phyloP scores from a whole-genome alignment of 768 basidiomycete species.

The Mrakia hoshinonis region DNA sequence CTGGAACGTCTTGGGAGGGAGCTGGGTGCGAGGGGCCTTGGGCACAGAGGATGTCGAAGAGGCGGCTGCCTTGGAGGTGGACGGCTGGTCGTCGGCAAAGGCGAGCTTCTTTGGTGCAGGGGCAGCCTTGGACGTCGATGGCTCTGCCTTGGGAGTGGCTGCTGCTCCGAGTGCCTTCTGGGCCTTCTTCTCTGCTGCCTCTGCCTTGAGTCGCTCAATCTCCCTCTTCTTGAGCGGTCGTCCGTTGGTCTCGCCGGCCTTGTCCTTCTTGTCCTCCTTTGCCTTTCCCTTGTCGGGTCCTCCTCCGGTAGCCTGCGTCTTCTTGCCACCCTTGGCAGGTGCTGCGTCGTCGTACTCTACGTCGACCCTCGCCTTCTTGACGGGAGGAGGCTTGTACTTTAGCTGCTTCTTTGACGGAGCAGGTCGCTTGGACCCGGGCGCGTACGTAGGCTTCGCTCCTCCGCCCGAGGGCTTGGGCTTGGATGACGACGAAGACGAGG shows the following conservation, averaged over 20 bases:
- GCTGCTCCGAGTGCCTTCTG: background rate
- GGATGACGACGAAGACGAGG: background rate
- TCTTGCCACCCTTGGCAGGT: constrained; percentile 17
- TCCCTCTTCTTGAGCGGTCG: constrained; percentile 12
- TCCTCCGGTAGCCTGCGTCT: background rate
- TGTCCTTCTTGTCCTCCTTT: constrained; percentile 8
- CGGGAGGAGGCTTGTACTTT: constrained; percentile 9
- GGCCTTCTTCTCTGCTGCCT: constrained; percentile 2
- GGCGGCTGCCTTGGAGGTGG: background rate
- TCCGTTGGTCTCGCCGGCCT: constrained; percentile 8
- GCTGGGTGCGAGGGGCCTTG: background rate
- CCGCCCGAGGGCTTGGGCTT: constrained; percentile 2
- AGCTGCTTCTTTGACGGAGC: background rate
- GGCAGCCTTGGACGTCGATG: background rate
- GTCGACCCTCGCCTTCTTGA: constrained; percentile 28
- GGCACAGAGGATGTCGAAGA: background rate
- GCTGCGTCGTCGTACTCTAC: constrained; percentile 27
- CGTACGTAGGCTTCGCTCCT: background rate
- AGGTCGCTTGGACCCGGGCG: background rate
- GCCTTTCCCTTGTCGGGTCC: background rate
- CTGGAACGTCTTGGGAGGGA: constrained; percentile 54
- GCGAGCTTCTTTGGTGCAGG: constrained; percentile 19
- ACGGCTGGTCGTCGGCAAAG: constrained; percentile 11
- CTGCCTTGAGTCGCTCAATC: constrained; percentile 2
- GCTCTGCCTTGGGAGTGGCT: background rate